Evolutionary conservation across 148 eudicot species (phyloP).

Genomic region (Gaultheria prostrata): DNA sequence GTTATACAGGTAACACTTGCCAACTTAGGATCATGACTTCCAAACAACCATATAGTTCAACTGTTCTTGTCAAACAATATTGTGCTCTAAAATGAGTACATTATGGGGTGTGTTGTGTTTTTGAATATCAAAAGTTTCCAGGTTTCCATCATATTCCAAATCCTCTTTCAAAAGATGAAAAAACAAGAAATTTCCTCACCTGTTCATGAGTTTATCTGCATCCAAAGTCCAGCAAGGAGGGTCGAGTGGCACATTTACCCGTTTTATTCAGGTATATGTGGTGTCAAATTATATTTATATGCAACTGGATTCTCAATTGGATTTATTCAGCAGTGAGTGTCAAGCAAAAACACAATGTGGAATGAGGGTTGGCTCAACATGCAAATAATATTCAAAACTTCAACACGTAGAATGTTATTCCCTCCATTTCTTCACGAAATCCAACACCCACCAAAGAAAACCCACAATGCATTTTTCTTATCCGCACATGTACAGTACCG

Average conservation of each 20-base stretch:
- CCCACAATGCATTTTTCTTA: too few relatives aligned
- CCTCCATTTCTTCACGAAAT: too few relatives aligned
- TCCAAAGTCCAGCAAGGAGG: slow-evolving; percentile 79
- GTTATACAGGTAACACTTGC: background rate
- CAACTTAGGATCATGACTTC: background rate
- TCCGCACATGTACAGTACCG: too few relatives aligned
- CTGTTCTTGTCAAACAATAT: background rate
- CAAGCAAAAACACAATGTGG: too few relatives aligned
- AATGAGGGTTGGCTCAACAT: too few relatives aligned
- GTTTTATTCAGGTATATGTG: too few relatives aligned
- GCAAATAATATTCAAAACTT: too few relatives aligned
- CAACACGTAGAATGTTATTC: too few relatives aligned
- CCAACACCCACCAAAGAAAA: too few relatives aligned
- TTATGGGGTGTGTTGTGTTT: background rate
- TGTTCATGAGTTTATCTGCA: slow-evolving; percentile 34
- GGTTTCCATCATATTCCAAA: background rate
- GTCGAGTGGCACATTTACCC: slow-evolving; percentile 88
- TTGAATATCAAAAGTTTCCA: background rate
- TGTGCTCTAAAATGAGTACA: background rate
- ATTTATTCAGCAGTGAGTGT: too few relatives aligned
- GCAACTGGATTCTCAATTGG: too few relatives aligned
- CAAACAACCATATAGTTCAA: background rate
- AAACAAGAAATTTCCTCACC: slow-evolving; percentile 35
- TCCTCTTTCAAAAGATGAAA: slow-evolving; percentile 4
- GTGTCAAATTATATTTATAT: too few relatives aligned